These are phyloP conservation scores for Yamadazyma diddensiae DNA, from an alignment of 1,139 yeast species.

Conservation along the genomic window DNA sequence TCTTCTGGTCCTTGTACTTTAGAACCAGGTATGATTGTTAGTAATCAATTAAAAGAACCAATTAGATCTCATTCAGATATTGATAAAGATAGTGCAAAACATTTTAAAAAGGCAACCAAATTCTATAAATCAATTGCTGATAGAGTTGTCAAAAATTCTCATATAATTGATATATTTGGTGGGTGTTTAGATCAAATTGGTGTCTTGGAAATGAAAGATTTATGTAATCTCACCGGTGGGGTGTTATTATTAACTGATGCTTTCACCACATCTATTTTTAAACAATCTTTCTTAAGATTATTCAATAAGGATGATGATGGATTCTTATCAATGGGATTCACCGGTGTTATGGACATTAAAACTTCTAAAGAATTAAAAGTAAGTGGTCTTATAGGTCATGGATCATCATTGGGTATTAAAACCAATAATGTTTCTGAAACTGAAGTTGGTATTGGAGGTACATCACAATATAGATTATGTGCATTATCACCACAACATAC, in stretches of 20 bases:
- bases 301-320: constrained; percentile 87
- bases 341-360: constrained; percentile 79
- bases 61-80: constrained; percentile 96
- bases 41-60: constrained; percentile 89
- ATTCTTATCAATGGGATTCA: constrained; percentile 81
- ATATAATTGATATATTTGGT: constrained; percentile 89
- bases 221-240: constrained; percentile 92
- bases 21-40: constrained; percentile 93
- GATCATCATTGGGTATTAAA: constrained; percentile 65
- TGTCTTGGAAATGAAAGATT: constrained; percentile 90
- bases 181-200: constrained; percentile 99
- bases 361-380: constrained; percentile 88
- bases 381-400: constrained; percentile 93
- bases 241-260: constrained; percentile 88
- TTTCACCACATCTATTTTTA: constrained; percentile 93
- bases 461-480: constrained; percentile 83
- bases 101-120: constrained; percentile 85
- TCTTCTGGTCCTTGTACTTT: constrained; percentile 96
- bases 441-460: constrained; percentile 90
- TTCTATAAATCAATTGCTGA: constrained; percentile 79
- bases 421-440: constrained; percentile 81
- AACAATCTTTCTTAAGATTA: constrained; percentile 86
- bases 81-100: constrained; percentile 74
- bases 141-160: constrained; percentile 70
- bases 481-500: constrained; percentile 83